These are phyloP conservation scores for Rhodotorula sp. DNA, from an alignment of 1,284 basidiomycete species.

Conservation along the genomic window DNA sequence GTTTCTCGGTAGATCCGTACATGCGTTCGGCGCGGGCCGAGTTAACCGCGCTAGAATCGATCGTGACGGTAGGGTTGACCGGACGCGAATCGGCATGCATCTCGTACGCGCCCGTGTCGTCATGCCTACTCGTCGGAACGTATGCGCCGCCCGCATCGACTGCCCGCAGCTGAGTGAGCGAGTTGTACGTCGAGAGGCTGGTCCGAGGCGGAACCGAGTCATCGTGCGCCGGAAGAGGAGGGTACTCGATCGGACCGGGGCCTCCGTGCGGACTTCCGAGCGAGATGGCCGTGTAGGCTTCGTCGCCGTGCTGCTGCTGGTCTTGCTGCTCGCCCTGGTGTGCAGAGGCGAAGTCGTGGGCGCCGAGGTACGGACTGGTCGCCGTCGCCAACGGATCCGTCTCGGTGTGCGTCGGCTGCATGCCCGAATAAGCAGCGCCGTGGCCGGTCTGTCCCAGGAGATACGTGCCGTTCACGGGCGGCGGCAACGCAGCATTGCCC, in stretches of 20 bases:
- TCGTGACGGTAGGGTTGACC: conserved; percentile 18
- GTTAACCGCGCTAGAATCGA: conserved; percentile 2
- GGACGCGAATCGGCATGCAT: conserved; percentile 15
- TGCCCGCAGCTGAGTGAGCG: conserved; percentile 21
- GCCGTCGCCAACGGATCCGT: conserved; percentile 28
- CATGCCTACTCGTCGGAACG: conserved; percentile 12
- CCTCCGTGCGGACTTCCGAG: conserved; percentile 2
- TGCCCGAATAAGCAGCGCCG: background rate
- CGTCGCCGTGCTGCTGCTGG: conserved; percentile 6
- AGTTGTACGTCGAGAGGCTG: conserved; percentile 26
- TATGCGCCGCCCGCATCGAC: conserved; percentile 1
- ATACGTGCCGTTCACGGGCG: background rate
- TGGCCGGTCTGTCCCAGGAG: background rate
- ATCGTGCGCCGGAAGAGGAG: conserved; percentile 6
- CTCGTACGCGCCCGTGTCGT: conserved; percentile 15
- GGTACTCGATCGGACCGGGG: conserved; percentile 23
- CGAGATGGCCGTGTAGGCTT: conserved; percentile 28
- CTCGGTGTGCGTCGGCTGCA: conserved; percentile 14
- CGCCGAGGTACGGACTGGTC: conserved; percentile 18
- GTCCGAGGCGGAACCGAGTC: conserved; percentile 15
- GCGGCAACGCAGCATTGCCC: background rate
- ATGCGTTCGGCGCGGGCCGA: conserved; percentile 15
- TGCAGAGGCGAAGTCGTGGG: conserved; percentile 15
- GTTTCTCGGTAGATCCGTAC: conserved; percentile 23
- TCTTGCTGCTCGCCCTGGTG: background rate